These are phyloP conservation scores for Leishmania braziliensis DNA, from an alignment of 208 protist genomes.

Conservation along the genomic window DNA sequence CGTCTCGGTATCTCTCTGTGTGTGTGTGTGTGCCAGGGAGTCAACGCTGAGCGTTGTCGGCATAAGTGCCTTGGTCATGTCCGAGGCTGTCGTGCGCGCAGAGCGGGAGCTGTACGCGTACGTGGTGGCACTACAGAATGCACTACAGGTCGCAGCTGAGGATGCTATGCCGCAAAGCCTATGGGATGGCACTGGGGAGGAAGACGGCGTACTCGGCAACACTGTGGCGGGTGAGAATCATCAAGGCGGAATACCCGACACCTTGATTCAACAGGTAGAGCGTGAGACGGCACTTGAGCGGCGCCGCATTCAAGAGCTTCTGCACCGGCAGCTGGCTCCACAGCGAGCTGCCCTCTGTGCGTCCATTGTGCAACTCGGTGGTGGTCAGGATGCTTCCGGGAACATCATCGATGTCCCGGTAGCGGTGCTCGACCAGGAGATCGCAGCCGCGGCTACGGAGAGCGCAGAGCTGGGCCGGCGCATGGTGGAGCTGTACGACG, in stretches of 20 bases:
- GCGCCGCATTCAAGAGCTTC: slow-evolving; percentile 43
- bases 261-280: slow-evolving; percentile 69
- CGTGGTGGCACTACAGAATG: slow-evolving; percentile 58
- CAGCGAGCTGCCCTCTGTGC: slow-evolving; percentile 46
- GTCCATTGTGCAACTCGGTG: slow-evolving; percentile 51
- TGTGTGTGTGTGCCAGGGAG: background rate
- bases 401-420: slow-evolving; percentile 63
- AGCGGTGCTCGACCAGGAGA: slow-evolving; percentile 58
- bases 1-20: background rate
- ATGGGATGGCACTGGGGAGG: slow-evolving; percentile 20
- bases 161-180: slow-evolving; percentile 77
- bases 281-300: slow-evolving; percentile 61
- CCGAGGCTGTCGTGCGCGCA: slow-evolving; percentile 59
- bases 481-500: slow-evolving; percentile 77
- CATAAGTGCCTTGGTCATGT: slow-evolving; percentile 44
- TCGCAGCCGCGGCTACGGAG: slow-evolving; percentile 56
- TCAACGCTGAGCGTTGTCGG: background rate
- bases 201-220: background rate
- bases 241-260: slow-evolving; percentile 45
- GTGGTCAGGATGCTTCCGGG: slow-evolving; percentile 33
- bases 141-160: slow-evolving; percentile 41
- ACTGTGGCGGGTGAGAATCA: background rate
- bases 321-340: slow-evolving; percentile 31
- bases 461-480: slow-evolving; percentile 48
- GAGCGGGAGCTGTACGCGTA: slow-evolving; percentile 64